A percentile compares a stretch with the other conserved stretches of the same genome.
phyloP scores from a whole-genome alignment of 768 basidiomycete genomes.

The Russula sp. region DNA sequence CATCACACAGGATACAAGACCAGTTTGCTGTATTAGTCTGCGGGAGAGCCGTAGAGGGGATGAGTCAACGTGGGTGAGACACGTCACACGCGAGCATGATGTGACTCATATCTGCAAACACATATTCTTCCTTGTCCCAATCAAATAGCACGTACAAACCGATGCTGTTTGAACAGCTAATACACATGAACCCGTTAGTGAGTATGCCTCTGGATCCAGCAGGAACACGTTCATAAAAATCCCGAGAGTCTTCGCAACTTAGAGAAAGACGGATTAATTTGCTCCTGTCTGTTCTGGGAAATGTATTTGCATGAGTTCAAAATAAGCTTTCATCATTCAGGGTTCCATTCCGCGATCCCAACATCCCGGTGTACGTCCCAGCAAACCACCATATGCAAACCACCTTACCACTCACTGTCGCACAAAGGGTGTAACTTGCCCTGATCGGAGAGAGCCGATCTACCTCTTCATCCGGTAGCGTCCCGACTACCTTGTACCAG shows the following conservation, averaged over 20 bases:
- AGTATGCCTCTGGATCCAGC: slow-evolving; percentile 57
- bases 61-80: background rate
- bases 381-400: too few species aligned
- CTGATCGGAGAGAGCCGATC: slow-evolving; percentile 79
- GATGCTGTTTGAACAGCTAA: slow-evolving; percentile 50
- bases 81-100: slow-evolving; percentile 7
- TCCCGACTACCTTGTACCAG: slow-evolving; percentile 70
- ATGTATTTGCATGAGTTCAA: slow-evolving; percentile 64
- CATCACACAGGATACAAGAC: slow-evolving; percentile 69
- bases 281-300: slow-evolving; percentile 44
- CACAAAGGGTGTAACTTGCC: slow-evolving; percentile 71
- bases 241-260: slow-evolving; percentile 61
- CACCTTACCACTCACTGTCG: slow-evolving; percentile 71
- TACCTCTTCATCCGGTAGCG: slow-evolving; percentile 65
- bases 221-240: slow-evolving; percentile 78
- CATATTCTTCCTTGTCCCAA: slow-evolving; percentile 63
- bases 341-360: slow-evolving; percentile 68
- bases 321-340: slow-evolving; percentile 58
- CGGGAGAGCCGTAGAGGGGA: background rate
- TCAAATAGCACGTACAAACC: slow-evolving; percentile 66
- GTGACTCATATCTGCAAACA: slow-evolving; percentile 68
- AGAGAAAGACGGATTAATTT: slow-evolving; percentile 47
- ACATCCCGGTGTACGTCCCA: slow-evolving; percentile 66
- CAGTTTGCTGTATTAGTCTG: slow-evolving; percentile 69
- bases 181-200: slow-evolving; percentile 73